Percentiles rank a stretch among this genome's conserved stretches.
Conservation (phyloP, 2,329 filamentous ascomycete species). For the Phialophora expanda region DNA sequence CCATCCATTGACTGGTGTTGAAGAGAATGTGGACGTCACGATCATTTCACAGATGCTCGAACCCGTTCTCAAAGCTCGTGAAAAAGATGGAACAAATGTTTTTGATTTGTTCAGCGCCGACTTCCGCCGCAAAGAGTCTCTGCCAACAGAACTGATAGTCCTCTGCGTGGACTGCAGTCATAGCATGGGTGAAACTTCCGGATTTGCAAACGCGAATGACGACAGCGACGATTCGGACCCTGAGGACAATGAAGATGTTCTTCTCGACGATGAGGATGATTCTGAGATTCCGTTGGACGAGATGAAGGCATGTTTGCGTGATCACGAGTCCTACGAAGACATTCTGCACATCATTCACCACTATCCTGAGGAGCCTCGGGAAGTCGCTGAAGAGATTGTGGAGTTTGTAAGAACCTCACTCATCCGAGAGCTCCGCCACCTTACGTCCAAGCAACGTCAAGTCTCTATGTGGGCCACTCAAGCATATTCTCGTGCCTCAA, state of each 20-base stretch:
- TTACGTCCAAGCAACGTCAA: constrained; percentile 5
- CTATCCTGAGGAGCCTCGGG: not conserved
- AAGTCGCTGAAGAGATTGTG: not conserved
- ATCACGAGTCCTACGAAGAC: constrained; percentile 23
- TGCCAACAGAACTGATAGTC: constrained; percentile 46
- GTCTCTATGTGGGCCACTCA: constrained; percentile 4
- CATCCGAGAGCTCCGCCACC: constrained; percentile 4
- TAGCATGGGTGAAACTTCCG: constrained; percentile 43
- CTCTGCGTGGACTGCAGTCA: constrained; percentile 46
- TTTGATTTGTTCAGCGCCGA: constrained; percentile 46
- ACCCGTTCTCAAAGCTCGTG: constrained; percentile 43
- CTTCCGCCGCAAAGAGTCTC: constrained; percentile 38
- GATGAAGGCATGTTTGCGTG: constrained; percentile 19
- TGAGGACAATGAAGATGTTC: constrained; percentile 1
- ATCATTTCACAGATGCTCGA: constrained; percentile 46
- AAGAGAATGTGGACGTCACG: constrained; percentile 44
- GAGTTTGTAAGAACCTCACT: constrained; percentile 1
- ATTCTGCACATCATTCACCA: constrained; percentile 22
- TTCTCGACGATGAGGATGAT: constrained; percentile 19
- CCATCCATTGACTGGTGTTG: constrained; percentile 41
- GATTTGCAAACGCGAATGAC: constrained; percentile 43
- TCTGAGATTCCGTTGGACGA: constrained; percentile 8
- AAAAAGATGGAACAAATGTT: constrained; percentile 44
- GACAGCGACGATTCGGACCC: not conserved
- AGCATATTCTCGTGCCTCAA: constrained; percentile 11